phyloP scores from a whole-genome alignment of 1,284 basidiomycete genomes.

The Takashimella tepidaria region DNA sequence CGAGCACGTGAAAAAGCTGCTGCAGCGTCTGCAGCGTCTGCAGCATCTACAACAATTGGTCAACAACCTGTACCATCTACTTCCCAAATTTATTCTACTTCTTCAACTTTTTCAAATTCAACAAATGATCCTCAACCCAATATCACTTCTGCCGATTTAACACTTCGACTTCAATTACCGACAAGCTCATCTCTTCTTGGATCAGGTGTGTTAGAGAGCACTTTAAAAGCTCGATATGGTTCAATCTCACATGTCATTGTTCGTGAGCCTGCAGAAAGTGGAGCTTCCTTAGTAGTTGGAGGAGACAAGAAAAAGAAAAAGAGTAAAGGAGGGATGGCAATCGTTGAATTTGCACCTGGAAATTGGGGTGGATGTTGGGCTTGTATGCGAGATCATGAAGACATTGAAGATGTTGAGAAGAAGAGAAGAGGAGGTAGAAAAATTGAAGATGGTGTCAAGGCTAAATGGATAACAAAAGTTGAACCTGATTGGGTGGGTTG shows the following conservation, averaged over 20 bases:
- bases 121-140: slow-evolving; percentile 13
- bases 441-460: slow-evolving; percentile 56
- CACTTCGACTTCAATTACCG: slow-evolving; percentile 40
- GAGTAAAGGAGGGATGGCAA: slow-evolving; percentile 47
- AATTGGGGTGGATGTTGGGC: slow-evolving; percentile 49
- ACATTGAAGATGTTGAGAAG: slow-evolving; percentile 58
- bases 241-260: slow-evolving; percentile 36
- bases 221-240: slow-evolving; percentile 32
- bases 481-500: slow-evolving; percentile 70
- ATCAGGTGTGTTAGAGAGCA: slow-evolving; percentile 17
- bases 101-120: no score
- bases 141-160: slow-evolving; percentile 41
- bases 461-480: slow-evolving; percentile 59
- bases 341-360: slow-evolving; percentile 48
- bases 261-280: slow-evolving; percentile 19
- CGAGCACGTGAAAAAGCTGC: slow-evolving; percentile 15
- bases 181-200: slow-evolving; percentile 11
- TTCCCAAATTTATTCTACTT: not conserved
- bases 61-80: not conserved
- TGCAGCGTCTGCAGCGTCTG: slow-evolving; percentile 15
- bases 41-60: slow-evolving; percentile 5
- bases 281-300: no score
- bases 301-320: no score
- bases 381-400: slow-evolving; percentile 37
- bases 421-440: slow-evolving; percentile 54